Base-by-base conservation (phyloP, 2,329 filamentous ascomycete genomes). In the Diaporthe caulivora region DNA sequence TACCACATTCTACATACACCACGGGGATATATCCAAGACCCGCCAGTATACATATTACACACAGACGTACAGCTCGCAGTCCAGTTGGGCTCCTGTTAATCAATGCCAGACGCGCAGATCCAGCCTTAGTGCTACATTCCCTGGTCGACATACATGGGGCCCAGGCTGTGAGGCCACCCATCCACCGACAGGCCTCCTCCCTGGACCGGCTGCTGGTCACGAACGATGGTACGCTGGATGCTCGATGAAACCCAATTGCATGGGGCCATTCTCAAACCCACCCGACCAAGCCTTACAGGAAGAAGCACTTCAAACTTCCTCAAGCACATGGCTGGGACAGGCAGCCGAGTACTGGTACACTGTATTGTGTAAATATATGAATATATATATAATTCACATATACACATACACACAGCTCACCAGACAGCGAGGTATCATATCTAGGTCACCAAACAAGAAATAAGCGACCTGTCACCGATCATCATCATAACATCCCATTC, bases 21-120 rank as follows among this genome's bases (percentile, higher is more conserved):
- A n/a, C n/a, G n/a, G n/a, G n/a, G n/a, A n/a, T n/a, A n/a, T n/a
- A n/a, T n/a, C n/a, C n/a, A n/a, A n/a, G n/a, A n/a, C n/a, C n/a
- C n/a, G n/a, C n/a, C n/a, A n/a, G n/a, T n/a, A n/a, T n/a, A n/a
- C n/a, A n/a, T 9, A 13, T 8, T 13, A 40, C 37, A 40, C 37
- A 40, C 37, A 10, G 37, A 40, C 37, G 11, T 40, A 40, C 37
- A 21, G 17, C 18, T 7, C 53, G 31, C 24, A 10, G 15, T 29
- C 7, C 15, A 40, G 13, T 67, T 53, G 31, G 62, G 62, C 47
- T 67, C 62, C 26, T 26, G 62, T 53, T 47, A 67, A 67, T 67
- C 62, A 67, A 67, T 67, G 62, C 47, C 62, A 67, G 31, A 67
- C 62, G n/a, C 13, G 11, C 31, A 40, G 62, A 40, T 21, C 62